phyloP scores from a whole-genome alignment of 352 stramenopile genomes.

The Aphanomyces astaci region DNA sequence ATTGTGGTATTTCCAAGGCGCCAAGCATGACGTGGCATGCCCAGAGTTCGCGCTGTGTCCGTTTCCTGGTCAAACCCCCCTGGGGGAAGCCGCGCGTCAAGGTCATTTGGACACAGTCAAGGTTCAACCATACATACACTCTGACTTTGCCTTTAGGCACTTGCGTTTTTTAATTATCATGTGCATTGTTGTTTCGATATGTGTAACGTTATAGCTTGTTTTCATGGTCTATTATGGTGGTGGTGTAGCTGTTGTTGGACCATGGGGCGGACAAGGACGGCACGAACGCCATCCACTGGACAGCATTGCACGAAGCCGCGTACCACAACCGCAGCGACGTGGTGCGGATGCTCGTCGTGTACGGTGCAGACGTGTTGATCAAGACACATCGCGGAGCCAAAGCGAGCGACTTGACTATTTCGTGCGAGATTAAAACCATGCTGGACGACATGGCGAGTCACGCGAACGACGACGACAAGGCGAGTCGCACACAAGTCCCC shows the following conservation, averaged over 20 bases:
- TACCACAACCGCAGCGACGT: constrained; percentile 70
- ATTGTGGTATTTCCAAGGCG: constrained; percentile 21
- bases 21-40: constrained; percentile 55
- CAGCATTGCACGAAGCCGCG: constrained; percentile 66
- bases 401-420: constrained; percentile 66
- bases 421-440: constrained; percentile 67
- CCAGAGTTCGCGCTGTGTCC: constrained; percentile 72
- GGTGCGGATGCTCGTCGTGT: constrained; percentile 64
- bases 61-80: constrained; percentile 51
- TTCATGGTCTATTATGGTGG: no score
- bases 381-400: constrained; percentile 61
- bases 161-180: no score
- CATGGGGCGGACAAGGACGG: constrained; percentile 75
- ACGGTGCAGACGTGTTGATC: constrained; percentile 56
- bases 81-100: constrained; percentile 65
- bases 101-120: constrained; percentile 56
- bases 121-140: background rate
- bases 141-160: no score
- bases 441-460: constrained; percentile 44
- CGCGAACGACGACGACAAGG: background rate
- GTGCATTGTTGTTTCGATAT: no score
- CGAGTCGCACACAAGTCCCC: constrained; percentile 10
- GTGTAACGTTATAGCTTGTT: no score
- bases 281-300: constrained; percentile 64
- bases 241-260: constrained; percentile 45